Base-by-base conservation (phyloP, 2,329 filamentous ascomycete genomes). In the Fusarium globosum region DNA sequence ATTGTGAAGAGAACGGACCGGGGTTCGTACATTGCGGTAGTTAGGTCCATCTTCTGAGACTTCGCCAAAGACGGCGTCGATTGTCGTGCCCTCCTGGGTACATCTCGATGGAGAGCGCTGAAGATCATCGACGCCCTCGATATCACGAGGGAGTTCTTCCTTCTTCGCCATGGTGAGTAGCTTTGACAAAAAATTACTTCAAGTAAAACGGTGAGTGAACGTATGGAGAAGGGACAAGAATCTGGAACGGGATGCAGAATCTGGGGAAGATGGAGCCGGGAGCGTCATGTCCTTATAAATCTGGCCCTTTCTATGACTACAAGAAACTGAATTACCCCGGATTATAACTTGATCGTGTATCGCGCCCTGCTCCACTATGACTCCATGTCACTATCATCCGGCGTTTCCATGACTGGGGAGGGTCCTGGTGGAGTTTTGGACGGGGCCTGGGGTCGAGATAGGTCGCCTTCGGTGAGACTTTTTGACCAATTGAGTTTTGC, bases 301-400 rank as follows among this genome's bases (percentile, higher is more conserved):
- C 21, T 13, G 36, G 18, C 13, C 20, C 39, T 53, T 58, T 58
- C 33, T 65, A 69, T 69, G 67, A 65, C 58, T 69, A 69, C 65
- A 35, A 69, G 59, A 69, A 65, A 69, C 35, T 69, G 67, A 53
- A 43, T 59, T 69, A 48, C 67, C 67, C 67, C 67, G 21, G 67
- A 69, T 69, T 69, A 69, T 69, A 68, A 69, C 57, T 69, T 23
- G 36, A 69, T 69, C 36, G 20, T 58, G 39, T 69, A 69, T 69
- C 58, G 48, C n/a, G n/a, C n/a, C 23, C 21, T 35, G 21, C 61
- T 48, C 67, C 67, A 65, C 65, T 46, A 20, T 53, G 52, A 41
- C 65, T 69, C 51, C 59, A 69, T 69, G 49, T 26, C 26, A 35
- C 20, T 63, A 69, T 69, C 65, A 58, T 43, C 30, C 60, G 60